Base-by-base conservation (phyloP, 2,329 filamentous ascomycete species). In the Fonsecaea pedrosoi region DNA sequence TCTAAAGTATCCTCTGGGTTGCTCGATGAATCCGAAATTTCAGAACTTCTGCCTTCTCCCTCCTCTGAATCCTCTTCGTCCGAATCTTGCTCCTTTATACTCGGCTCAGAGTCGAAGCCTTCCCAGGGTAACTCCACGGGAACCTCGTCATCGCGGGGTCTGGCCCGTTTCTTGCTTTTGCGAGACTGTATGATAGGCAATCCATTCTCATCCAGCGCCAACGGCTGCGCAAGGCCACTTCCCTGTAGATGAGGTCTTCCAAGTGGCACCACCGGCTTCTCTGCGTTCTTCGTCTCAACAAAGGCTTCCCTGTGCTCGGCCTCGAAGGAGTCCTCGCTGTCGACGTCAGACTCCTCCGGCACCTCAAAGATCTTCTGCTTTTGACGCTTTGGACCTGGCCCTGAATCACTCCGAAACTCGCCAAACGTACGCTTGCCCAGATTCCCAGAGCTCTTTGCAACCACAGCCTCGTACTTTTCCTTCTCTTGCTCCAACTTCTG, bases 171-270 rank as follows among this genome's bases (percentile, higher is more conserved):
- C 35, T 78, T 85, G 72, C 90, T 90, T 78, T 94, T 93, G 60
- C 92, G 86, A 75, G 91, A 90, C n/a, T 68, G 69, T 60, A 98
- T 87, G 2, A 97, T 82, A 0, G 94, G 95, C 63, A 87, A 88
- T 6, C 94, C 92, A 66, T 90, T 87, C 1, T 92, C 88, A 69
- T 92, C 92, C 9, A 92, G 72, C 54, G 96, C 91, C 10, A 99
- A 82, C 1, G 94, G 92, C 50, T 94, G 86, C 77, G 98, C 98
- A 66, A 99, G 79, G 6, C 95, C 95, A 68, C 89, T 90, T 21
- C 95, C 95, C 21, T 62, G 53, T 35, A 53, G 21, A 4, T 38
- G 40, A 9, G 45, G 13, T 30, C 34, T 25, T 9, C 37, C 54
- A n/a, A 4, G 25, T 18, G 10, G 38, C 21, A 21, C 8, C 7